Base-by-base conservation (phyloP, 208 protist genomes). In the Crithidia thermophila region DNA sequence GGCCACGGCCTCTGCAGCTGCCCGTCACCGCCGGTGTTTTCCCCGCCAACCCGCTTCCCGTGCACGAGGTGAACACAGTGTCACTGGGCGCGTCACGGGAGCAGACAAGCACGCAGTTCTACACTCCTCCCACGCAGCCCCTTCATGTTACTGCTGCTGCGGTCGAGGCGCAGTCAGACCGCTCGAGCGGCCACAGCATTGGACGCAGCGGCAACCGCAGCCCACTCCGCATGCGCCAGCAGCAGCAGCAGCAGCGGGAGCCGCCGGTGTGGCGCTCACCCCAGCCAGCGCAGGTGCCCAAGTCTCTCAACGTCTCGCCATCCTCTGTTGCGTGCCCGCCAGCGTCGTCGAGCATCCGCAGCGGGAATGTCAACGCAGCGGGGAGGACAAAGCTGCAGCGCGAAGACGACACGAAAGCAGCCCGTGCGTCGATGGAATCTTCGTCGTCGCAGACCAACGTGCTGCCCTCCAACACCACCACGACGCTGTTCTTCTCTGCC, bases 191-290 rank as follows among this genome's bases (percentile, higher is more conserved):
- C 52, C 60, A 51, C 53, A 66, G 40, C 50, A 45, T 4, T 47
- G 56, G n/a, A n/a, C 27, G 10, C 50, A 64, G 40, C 56, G 25
- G 31, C 8, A 42, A 45, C 16, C 33, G 31, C n/a, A 69, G 46
- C 31, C 61, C 55, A 4, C 53, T 49, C 43, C 53, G 18, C 14
- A 10, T 25, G 45, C 68, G 50, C 13, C 68, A 33, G 42, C 68
- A 59, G 10, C 55, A 68, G 39, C 70, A 61, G 16, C 70, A n/a
- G n/a, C 68, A 33, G 42, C 68, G 68, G 10, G 61, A 68, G 39
- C 70, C 70, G 16, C 70, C 70, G 31, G 55, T 60, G 39, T 76
- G 70, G 70, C 70, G 70, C 40, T 70, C 70, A 18, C 70, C 70
- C 30, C 70, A 70, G 56, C 33, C 56, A 16, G 2, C 49, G 11